Base-by-base conservation (phyloP, 257 asterid genomes). In the Ehretia macrophylla region DNA sequence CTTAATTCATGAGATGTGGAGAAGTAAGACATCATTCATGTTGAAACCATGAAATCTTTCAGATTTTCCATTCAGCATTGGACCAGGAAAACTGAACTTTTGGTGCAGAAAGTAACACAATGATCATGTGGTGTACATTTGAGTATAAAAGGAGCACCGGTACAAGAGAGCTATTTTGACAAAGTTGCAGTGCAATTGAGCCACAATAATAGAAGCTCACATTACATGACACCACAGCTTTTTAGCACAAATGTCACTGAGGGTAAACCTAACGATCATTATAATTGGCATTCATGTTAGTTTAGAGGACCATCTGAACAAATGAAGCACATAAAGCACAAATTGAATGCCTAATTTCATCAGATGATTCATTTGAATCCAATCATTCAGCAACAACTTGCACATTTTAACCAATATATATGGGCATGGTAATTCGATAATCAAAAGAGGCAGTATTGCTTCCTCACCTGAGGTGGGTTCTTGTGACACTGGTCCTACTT, bases 401-500 rank as follows among this genome's bases (percentile, higher is more conserved):
- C 35, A 27, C 35, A 27, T 27, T 27, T 1, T 27, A 3, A 27
- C 3, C 35, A 27, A 27, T 1, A 27, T 1, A 6, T 27, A 1
- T 27, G 35, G 6, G 6, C 35, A 27, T 27, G 35, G 35, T 1
- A 27, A 3, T 27, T 27, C 35, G 4, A 6, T 27, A 27, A 27
- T 6, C 35, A 27, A 6, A n/a, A 27, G 6, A 59, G 21, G 21
- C 49, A 50, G n/a, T 47, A 47, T 56, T 66, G 58, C 65, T 55
- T 40, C 50, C 64, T 85, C 61, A 83, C 95, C 94, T 65, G 62
- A 55, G 35, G 69, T 40, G 47, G 69, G 62, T 56, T 70, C 85
- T 42, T 23, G 60, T 10, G 70, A 37, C 62, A 60, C 64, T 51
- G 62, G 56, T 54, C 64, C 85, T 61, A 58, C 72, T 60, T 54